A percentile compares a stretch with the other conserved stretches of the same genome.
These are phyloP conservation scores for Pichia pseudocactophila DNA, from an alignment of 805 yeast genomes.

Conservation along the genomic window DNA sequence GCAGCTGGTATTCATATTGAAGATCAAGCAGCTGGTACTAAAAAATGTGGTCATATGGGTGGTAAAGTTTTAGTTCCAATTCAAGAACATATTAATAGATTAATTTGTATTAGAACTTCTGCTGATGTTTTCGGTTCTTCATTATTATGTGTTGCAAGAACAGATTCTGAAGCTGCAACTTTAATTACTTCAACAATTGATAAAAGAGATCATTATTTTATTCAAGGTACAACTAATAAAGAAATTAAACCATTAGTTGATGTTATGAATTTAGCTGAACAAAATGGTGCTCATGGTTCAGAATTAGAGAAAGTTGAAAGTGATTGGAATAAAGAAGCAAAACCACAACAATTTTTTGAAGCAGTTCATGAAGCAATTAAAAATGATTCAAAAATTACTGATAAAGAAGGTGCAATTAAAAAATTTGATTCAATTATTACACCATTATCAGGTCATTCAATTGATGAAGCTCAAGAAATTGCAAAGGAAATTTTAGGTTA, in stretches of 20 bases:
- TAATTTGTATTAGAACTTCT: slow-evolving; percentile 87
- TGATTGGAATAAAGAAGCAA: slow-evolving; percentile 77
- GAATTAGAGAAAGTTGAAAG: slow-evolving; percentile 65
- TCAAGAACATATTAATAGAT: slow-evolving; percentile 92
- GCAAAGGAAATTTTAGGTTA: slow-evolving; percentile 72
- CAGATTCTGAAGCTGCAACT: slow-evolving; percentile 97
- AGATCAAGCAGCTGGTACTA: slow-evolving; percentile 98
- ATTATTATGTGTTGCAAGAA: slow-evolving; percentile 83
- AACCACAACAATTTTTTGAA: slow-evolving; percentile 80
- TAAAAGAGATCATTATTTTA: slow-evolving; percentile 86
- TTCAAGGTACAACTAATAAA: slow-evolving; percentile 87
- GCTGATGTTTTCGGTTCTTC: slow-evolving; percentile 91
- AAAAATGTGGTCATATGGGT: slow-evolving; percentile 99
- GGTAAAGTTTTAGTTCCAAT: slow-evolving; percentile 97
- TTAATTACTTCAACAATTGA: slow-evolving; percentile 90
- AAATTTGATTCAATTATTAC: slow-evolving; percentile 60
- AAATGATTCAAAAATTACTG: slow-evolving; percentile 39
- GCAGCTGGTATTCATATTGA: slow-evolving; percentile 99
- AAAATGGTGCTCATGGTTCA: slow-evolving; percentile 60
- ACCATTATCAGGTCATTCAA: slow-evolving; percentile 68
- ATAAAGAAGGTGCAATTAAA: slow-evolving; percentile 54
- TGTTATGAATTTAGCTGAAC: slow-evolving; percentile 76
- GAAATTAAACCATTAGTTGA: slow-evolving; percentile 63
- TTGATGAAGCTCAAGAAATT: slow-evolving; percentile 68
- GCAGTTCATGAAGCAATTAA: slow-evolving; percentile 82